Percentiles rank a stretch among this genome's conserved stretches.
Conservation (phyloP, 2,329 filamentous ascomycete genomes). For the Trichoderma sp. region DNA sequence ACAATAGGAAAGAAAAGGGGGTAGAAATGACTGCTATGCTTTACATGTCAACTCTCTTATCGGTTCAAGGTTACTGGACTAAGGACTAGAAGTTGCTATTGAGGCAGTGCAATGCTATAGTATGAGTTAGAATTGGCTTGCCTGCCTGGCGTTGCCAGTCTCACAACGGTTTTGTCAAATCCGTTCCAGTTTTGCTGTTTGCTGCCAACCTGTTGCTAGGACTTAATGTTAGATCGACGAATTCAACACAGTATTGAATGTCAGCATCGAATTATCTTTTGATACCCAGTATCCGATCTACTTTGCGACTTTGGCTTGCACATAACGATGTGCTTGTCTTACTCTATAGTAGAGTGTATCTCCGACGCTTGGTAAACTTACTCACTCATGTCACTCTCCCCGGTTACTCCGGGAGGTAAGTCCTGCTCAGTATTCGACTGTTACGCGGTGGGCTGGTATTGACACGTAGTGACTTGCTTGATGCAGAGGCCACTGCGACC, state of each 20-base stretch:
- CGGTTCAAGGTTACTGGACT: background rate
- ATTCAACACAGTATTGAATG: background rate
- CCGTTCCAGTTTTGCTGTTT: background rate
- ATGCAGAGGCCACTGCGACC: too few relatives aligned
- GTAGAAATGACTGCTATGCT: background rate
- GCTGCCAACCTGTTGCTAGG: background rate
- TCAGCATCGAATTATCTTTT: background rate
- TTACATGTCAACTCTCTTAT: background rate
- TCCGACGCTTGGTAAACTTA: background rate
- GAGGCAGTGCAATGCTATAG: too few relatives aligned
- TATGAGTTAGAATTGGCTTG: too few relatives aligned
- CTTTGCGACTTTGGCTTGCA: background rate
- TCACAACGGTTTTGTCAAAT: background rate
- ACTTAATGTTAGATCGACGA: background rate
- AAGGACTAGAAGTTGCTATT: too few relatives aligned
- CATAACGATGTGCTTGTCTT: background rate
- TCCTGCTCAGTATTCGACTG: background rate
- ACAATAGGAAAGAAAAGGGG: background rate
- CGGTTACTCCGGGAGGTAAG: background rate
- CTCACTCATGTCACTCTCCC: background rate
- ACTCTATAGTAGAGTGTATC: background rate
- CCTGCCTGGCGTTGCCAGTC: background rate
- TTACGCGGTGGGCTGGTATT: too few relatives aligned
- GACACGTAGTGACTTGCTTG: too few relatives aligned
- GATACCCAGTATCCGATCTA: background rate